Evolutionary conservation across 2,329 filamentous ascomycete genomes (phyloP).

Genomic region (Blastomyces percursus): DNA sequence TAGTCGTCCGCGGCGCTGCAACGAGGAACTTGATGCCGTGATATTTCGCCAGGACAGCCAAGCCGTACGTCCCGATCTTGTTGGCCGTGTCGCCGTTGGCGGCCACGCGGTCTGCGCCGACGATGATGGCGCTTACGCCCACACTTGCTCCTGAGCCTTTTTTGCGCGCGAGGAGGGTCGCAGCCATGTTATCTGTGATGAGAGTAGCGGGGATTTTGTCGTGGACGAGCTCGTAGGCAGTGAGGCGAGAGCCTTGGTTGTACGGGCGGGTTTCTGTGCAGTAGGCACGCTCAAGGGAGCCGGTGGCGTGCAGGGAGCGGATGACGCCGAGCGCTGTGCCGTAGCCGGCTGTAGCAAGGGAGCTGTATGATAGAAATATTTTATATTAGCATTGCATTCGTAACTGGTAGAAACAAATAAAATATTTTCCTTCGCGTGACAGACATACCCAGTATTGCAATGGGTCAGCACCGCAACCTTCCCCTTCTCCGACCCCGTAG

Average conservation of each 20-base stretch:
- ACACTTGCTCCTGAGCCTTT: constrained; percentile 32
- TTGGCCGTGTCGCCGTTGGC: constrained; percentile 97
- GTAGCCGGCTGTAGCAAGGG: constrained; percentile 93
- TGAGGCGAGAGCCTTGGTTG: constrained; percentile 91
- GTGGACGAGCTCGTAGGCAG: constrained; percentile 91
- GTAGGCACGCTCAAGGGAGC: constrained; percentile 68
- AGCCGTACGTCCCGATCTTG: constrained; percentile 90
- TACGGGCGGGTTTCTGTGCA: constrained; percentile 97
- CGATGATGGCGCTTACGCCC: constrained; percentile 69
- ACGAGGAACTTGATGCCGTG: constrained; percentile 93
- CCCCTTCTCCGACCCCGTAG: constrained; percentile 37
- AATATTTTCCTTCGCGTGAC: constrained; percentile 11
- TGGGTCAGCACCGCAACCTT: constrained; percentile 82
- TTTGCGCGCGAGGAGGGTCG: constrained; percentile 56
- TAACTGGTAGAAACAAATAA: neutral
- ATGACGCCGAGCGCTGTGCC: constrained; percentile 93
- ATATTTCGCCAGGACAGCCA: constrained; percentile 79
- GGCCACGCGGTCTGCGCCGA: constrained; percentile 89
- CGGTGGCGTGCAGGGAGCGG: constrained; percentile 59
- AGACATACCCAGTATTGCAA: constrained; percentile 78
- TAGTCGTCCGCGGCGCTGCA: constrained; percentile 85
- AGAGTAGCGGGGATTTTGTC: constrained; percentile 84
- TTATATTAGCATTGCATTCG: neutral
- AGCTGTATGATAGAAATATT: constrained; percentile 40
- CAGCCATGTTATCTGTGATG: constrained; percentile 95